Evolutionary conservation across 441 rosid species (phyloP).

Genomic region (Populus trichocarpa): DNA sequence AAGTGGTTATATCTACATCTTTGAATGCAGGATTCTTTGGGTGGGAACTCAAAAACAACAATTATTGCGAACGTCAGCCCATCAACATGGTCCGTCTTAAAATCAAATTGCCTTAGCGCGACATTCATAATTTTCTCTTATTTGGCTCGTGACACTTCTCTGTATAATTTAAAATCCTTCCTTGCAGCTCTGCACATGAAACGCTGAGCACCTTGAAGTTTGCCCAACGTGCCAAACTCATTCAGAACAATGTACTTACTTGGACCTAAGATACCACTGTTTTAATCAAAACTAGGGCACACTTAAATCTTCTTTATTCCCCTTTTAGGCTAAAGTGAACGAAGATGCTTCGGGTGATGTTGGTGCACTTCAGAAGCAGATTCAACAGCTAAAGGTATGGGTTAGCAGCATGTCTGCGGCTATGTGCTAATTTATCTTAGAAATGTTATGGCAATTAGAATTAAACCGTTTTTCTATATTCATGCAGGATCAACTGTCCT

Average conservation of each 20-base stretch:
- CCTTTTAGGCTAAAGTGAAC: slow-evolving; percentile 80
- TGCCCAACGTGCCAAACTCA: slow-evolving; percentile 96
- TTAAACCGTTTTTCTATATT: slow-evolving; percentile 20
- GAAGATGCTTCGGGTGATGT: slow-evolving; percentile 97
- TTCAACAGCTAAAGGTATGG: slow-evolving; percentile 70
- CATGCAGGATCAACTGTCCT: slow-evolving; percentile 70
- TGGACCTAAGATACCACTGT: slow-evolving; percentile 11
- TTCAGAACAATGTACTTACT: slow-evolving; percentile 75
- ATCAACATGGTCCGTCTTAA: slow-evolving; percentile 63
- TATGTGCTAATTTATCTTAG: slow-evolving; percentile 12
- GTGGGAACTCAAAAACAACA: slow-evolving; percentile 96
- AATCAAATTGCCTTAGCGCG: slow-evolving; percentile 12
- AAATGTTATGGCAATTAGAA: slow-evolving; percentile 15
- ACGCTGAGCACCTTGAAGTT: slow-evolving; percentile 94
- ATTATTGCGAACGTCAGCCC: slow-evolving; percentile 98
- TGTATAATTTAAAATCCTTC: slow-evolving; percentile 1
- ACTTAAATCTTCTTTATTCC: slow-evolving; percentile 16
- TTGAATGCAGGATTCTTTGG: slow-evolving; percentile 81
- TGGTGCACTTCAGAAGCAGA: slow-evolving; percentile 75
- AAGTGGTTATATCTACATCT: slow-evolving; percentile 11
- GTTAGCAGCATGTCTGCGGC: background rate
- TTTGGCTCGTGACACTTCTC: background rate
- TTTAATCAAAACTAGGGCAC: slow-evolving; percentile 4
- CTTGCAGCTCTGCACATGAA: slow-evolving; percentile 82
- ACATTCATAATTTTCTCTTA: background rate